Conservation (phyloP, 768 basidiomycete genomes). For the Mycena belliarum region DNA sequence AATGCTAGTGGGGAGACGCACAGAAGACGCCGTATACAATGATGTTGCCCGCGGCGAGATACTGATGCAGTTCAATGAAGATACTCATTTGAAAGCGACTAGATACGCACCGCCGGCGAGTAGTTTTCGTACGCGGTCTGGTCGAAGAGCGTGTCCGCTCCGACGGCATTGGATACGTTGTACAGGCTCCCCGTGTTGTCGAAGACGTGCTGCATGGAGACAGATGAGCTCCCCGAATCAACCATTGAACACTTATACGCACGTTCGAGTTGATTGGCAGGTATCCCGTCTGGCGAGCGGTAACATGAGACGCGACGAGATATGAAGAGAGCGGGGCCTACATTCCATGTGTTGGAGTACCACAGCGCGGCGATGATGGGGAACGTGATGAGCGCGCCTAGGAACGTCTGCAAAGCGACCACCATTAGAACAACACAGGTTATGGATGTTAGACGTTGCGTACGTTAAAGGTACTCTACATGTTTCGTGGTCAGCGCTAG, state of each 20-base stretch:
- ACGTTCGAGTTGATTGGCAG: slow-evolving; percentile 41
- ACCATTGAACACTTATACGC: neutral
- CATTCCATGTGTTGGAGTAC: slow-evolving; percentile 37
- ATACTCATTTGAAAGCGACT: neutral
- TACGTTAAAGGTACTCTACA: slow-evolving; percentile 20
- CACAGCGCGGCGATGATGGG: slow-evolving; percentile 14
- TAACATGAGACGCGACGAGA: too few relatives aligned
- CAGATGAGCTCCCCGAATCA: too few relatives aligned
- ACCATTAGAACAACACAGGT: too few relatives aligned
- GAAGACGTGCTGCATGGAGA: slow-evolving; percentile 31
- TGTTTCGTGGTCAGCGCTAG: too few relatives aligned
- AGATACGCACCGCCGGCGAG: slow-evolving; percentile 17
- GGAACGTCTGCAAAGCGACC: slow-evolving; percentile 5
- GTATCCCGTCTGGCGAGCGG: slow-evolving; percentile 25
- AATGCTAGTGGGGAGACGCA: slow-evolving; percentile 31
- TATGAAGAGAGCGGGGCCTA: too few relatives aligned
- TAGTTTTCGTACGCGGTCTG: slow-evolving; percentile 35
- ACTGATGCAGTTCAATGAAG: too few relatives aligned
- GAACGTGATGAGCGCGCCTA: slow-evolving; percentile 8
- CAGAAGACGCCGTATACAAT: slow-evolving; percentile 31
- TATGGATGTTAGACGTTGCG: too few relatives aligned
- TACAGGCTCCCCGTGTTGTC: slow-evolving; percentile 44
- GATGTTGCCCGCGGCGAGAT: slow-evolving; percentile 26
- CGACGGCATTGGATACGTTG: slow-evolving; percentile 40
- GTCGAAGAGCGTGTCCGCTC: slow-evolving; percentile 32